Base-by-base conservation (phyloP, 2,329 filamentous ascomycete genomes). In the Alternaria metachromatica region DNA sequence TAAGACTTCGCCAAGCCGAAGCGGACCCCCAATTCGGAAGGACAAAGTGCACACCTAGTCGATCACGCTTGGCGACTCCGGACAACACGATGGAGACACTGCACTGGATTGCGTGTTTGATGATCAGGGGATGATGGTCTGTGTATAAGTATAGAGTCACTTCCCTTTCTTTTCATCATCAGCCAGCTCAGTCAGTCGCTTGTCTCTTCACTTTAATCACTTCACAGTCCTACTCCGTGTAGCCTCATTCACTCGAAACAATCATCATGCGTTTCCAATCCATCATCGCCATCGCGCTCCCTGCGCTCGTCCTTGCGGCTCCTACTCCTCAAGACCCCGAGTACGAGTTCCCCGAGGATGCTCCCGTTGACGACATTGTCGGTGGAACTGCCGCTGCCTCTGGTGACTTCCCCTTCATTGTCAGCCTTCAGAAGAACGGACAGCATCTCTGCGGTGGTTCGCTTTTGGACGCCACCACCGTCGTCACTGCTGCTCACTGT, bases 321-420 rank as follows among this genome's bases (percentile, higher is more conserved):
- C 68, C 73, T 21, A 67, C 69, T 49, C 74, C 74, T 33, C 73
- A 75, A 57, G 68, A 68, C 50, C 58, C 58, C 45, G 53, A 58
- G 28, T 55, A 50, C 25, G 51, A 59, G 12, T 63, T 62, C 60
- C 60, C 56, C 21, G 63, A 58, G 5, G 60, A 58, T 18, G 26
- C 28, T 28, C 61, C 61, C 28, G 33, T 26, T 46, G 61, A 61
- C 5, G 50, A 60, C 30, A 76, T 76, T 44, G 74, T 76, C 44
- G 74, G 74, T 51, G 74, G 74, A 56, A 60, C 58, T 0, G 49
- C 66, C n/a, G 74, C 74, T 43, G 6, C 58, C 15, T 62, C 68
- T 15, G 73, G 72, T 41, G 74, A 76, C 13, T 73, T 73, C 54
- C 74, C 74, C 60, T 76, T 67, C 71, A 75, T 76, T 49, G 72